phyloP scores from a whole-genome alignment of 257 asterid genomes.

The Gentiana straminea region DNA sequence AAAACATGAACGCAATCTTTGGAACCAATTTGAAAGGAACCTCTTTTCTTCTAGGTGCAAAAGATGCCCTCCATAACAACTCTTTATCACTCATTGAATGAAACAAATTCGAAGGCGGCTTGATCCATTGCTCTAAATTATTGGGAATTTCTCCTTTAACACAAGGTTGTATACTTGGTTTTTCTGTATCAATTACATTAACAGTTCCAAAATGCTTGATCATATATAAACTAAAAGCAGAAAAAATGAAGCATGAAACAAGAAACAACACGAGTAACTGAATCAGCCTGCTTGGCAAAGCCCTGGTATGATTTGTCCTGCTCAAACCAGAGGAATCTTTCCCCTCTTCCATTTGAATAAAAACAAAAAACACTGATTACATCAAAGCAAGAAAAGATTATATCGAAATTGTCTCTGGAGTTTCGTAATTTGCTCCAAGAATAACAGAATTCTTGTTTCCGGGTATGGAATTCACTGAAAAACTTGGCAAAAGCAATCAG shows the following conservation, averaged over 20 bases:
- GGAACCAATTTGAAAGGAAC: slow-evolving; percentile 40
- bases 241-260: slow-evolving; percentile 27
- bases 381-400: background rate
- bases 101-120: slow-evolving; percentile 30
- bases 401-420: background rate
- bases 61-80: slow-evolving; percentile 41
- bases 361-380: slow-evolving; percentile 7
- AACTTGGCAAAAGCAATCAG: background rate
- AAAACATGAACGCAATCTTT: slow-evolving; percentile 42
- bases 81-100: slow-evolving; percentile 37
- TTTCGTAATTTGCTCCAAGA: slow-evolving; percentile 1
- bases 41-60: slow-evolving; percentile 28
- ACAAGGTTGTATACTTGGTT: slow-evolving; percentile 26
- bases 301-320: slow-evolving; percentile 27
- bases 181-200: slow-evolving; percentile 13
- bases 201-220: slow-evolving; percentile 25
- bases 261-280: slow-evolving; percentile 26
- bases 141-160: slow-evolving; percentile 10
- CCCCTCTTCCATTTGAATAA: slow-evolving; percentile 27
- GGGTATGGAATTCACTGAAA: background rate
- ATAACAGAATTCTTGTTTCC: background rate
- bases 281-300: slow-evolving; percentile 32
- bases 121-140: slow-evolving; percentile 31
- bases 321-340: slow-evolving; percentile 19
- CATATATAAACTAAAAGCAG: slow-evolving; percentile 31